These are phyloP conservation scores for Helianthus tuberosus DNA, from an alignment of 129 eudicot genomes.

Conservation along the genomic window DNA sequence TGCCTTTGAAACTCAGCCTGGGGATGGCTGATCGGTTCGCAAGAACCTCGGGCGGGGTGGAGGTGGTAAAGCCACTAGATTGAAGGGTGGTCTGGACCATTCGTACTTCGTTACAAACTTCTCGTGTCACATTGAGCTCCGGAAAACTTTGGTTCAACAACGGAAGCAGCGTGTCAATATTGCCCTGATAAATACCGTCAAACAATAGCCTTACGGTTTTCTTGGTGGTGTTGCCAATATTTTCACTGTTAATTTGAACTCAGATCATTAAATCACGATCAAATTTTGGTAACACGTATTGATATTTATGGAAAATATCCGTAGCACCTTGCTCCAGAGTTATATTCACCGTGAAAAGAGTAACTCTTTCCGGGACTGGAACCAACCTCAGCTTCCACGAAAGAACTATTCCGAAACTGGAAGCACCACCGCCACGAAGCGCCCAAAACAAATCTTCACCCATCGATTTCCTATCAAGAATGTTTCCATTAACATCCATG, in stretches of 20 bases:
- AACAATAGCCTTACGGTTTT: conserved; percentile 20
- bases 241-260: not conserved
- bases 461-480: not conserved
- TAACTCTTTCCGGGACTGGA: not conserved
- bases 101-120: conserved; percentile 37
- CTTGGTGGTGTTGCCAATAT: not conserved
- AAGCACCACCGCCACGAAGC: no score
- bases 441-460: no score
- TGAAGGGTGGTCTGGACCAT: conserved; percentile 37
- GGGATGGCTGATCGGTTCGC: not conserved
- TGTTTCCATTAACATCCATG: not conserved
- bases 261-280: conserved; percentile 31
- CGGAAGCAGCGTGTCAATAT: conserved; percentile 21
- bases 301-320: conserved; percentile 36
- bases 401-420: conserved; percentile 11
- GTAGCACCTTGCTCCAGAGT: not conserved
- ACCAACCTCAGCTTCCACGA: conserved; percentile 19
- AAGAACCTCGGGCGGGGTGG: conserved; percentile 15
- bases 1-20: conserved; percentile 14
- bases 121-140: conserved; percentile 23
- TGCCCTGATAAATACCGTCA: conserved; percentile 33
- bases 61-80: not conserved
- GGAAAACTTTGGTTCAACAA: conserved; percentile 31
- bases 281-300: conserved; percentile 23
- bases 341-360: not conserved